Evolutionary conservation across 176 grass and related monocot species (phyloP).

Genomic region (Ensete glaucum): DNA sequence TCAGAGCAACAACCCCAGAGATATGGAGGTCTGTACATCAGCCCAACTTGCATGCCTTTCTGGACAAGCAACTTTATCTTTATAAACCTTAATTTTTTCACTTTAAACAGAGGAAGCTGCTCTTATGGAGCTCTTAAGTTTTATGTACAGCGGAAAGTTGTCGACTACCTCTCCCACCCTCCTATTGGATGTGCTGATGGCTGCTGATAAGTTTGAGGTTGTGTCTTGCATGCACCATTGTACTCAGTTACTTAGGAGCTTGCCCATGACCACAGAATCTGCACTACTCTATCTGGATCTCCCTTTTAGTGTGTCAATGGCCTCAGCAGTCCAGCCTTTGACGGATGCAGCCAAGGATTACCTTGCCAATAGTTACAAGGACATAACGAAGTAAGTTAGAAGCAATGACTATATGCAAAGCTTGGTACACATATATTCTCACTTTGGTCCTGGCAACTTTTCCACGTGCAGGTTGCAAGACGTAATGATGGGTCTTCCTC

Average conservation of each 20-base stretch:
- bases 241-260: constrained; percentile 79
- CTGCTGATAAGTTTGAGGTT: constrained; percentile 96
- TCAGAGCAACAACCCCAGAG: not conserved
- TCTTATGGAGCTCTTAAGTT: constrained; percentile 25
- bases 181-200: constrained; percentile 36
- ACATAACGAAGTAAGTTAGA: constrained; percentile 21
- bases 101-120: constrained; percentile 26
- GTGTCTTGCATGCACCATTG: constrained; percentile 90
- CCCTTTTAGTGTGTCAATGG: constrained; percentile 77
- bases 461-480: constrained; percentile 14
- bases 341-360: constrained; percentile 20
- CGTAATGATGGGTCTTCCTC: constrained; percentile 19
- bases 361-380: constrained; percentile 24
- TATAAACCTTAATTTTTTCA: not conserved
- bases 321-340: constrained; percentile 24
- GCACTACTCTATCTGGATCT: constrained; percentile 89
- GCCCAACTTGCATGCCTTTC: not conserved
- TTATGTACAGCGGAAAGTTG: constrained; percentile 31
- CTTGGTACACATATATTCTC: not conserved
- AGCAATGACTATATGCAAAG: not conserved
- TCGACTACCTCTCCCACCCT: constrained; percentile 15
- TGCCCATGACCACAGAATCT: constrained; percentile 95
- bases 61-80: not conserved
- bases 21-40: not conserved
- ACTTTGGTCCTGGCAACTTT: not conserved